phyloP scores from a whole-genome alignment of 495 filamentous ascomycete genomes.

The Penicillium bialowiezense region DNA sequence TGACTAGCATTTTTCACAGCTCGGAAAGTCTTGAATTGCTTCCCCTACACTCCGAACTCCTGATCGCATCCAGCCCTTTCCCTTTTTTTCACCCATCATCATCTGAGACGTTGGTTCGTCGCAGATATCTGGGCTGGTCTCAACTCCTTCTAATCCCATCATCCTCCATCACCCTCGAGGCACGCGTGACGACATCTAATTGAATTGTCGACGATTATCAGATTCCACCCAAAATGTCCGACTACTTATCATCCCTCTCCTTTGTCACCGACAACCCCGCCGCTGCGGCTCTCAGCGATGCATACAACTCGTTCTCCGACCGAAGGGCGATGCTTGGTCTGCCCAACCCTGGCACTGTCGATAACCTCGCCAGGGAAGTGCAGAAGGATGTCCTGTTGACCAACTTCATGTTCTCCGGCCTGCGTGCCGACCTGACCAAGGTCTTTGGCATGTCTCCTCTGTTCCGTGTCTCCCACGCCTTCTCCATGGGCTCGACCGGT shows the following conservation, averaged over 20 bases:
- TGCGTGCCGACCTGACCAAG: slow-evolving; percentile 94
- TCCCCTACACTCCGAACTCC: slow-evolving; percentile 19
- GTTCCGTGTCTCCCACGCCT: slow-evolving; percentile 96
- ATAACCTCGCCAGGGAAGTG: slow-evolving; percentile 88
- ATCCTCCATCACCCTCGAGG: slow-evolving; percentile 13
- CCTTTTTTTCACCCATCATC: slow-evolving; percentile 1
- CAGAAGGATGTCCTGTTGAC: slow-evolving; percentile 91
- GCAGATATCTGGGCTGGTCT: slow-evolving; percentile 34
- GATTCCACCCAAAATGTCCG: slow-evolving; percentile 37
- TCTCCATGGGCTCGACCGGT: slow-evolving; percentile 83
- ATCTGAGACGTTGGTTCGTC: slow-evolving; percentile 26
- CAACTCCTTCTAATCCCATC: slow-evolving; percentile 22
- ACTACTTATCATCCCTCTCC: slow-evolving; percentile 53
- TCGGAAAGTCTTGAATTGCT: slow-evolving; percentile 26
- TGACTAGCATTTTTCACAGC: slow-evolving; percentile 36
- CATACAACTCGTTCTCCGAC: slow-evolving; percentile 78
- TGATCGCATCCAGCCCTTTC: slow-evolving; percentile 24
- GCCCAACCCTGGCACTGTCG: slow-evolving; percentile 86
- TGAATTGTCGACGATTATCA: slow-evolving; percentile 13
- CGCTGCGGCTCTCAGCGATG: slow-evolving; percentile 65
- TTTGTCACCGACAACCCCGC: slow-evolving; percentile 73
- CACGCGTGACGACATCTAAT: slow-evolving; percentile 28
- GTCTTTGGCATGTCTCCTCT: slow-evolving; percentile 86
- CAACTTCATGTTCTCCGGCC: slow-evolving; percentile 91
- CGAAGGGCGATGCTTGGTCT: slow-evolving; percentile 83